Conservation (phyloP, 371 early-diverging fungal species). For the Sporodiniella umbellata region DNA sequence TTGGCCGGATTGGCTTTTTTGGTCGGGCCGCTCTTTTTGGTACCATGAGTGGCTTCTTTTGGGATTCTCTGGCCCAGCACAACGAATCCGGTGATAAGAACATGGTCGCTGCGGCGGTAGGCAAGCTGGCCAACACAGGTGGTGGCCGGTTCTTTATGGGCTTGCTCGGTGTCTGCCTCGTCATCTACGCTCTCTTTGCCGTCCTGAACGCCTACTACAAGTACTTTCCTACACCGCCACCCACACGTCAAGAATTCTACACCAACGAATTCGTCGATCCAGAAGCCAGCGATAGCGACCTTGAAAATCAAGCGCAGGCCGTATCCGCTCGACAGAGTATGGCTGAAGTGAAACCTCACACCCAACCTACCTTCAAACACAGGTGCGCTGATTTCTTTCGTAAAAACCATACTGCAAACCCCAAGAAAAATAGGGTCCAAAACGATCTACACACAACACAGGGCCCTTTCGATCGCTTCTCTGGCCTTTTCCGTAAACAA, state of each 20-base stretch:
- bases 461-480: no score
- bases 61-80: slow-evolving; percentile 35
- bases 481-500: no score
- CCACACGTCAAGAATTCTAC: slow-evolving; percentile 27
- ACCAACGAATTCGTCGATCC: slow-evolving; percentile 13
- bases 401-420: no score
- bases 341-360: background rate
- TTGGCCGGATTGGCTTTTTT: slow-evolving; percentile 42
- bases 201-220: slow-evolving; percentile 40
- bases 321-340: no score
- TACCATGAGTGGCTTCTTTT: slow-evolving; percentile 42
- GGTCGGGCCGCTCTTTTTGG: slow-evolving; percentile 43
- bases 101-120: slow-evolving; percentile 37
- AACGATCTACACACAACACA: no score
- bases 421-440: no score
- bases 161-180: slow-evolving; percentile 31
- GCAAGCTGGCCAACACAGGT: slow-evolving; percentile 22
- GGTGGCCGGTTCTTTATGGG: slow-evolving; percentile 41
- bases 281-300: background rate
- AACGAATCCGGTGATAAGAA: slow-evolving; percentile 34
- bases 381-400: no score
- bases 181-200: slow-evolving; percentile 44
- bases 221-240: slow-evolving; percentile 49
- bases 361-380: no score
- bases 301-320: background rate